Base-by-base conservation (phyloP, 2,329 filamentous ascomycete species). In the Colletotrichum musae region DNA sequence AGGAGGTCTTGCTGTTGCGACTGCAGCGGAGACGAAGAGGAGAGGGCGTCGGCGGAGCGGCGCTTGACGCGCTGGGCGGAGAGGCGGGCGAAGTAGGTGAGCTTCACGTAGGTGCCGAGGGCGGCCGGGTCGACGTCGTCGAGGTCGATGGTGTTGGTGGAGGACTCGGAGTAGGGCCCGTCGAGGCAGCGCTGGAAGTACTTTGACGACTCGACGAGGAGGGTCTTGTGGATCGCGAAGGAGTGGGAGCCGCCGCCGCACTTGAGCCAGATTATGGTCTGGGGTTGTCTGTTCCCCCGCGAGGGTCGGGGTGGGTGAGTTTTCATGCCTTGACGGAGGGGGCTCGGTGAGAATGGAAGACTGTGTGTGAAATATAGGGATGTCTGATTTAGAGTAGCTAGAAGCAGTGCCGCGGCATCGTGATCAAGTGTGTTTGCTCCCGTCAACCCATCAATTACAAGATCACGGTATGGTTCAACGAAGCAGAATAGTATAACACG, bases 171-270 rank as follows among this genome's bases (percentile, higher is more conserved):
- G 18, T 58, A 68, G 26, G 61, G 54, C 9, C 65, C 65, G 9
- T 47, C 28, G 65, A 68, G 65, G n/a, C 65, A 68, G 65, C 65
- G 65, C 41, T 65, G 65, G 48, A 68, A 68, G 41, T 68, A 68
- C 47, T 68, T 68, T 43, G 65, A 68, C 26, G 65, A 68, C 61
- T 68, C 65, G 21, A 65, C 9, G 10, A 68, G 61, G 39, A 68
- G 65, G 16, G 65, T 52, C 32, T 68, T 68, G 54, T 68, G 65
- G 28, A 68, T 65, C 3, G 65, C 65, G 36, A 68, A 68, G 41
- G 65, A 68, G 9, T 65, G 61, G 10, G n/a, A 39, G 6, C 24
- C n/a, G 47, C 45, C 41, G 6, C 24, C n/a, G 47, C 45, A 41
- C 24, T 68, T 68, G 39, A 68, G 65, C 65, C 65, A 68, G 65